phyloP scores from a whole-genome alignment of 768 basidiomycete species.

The Lactifluus piperatus region DNA sequence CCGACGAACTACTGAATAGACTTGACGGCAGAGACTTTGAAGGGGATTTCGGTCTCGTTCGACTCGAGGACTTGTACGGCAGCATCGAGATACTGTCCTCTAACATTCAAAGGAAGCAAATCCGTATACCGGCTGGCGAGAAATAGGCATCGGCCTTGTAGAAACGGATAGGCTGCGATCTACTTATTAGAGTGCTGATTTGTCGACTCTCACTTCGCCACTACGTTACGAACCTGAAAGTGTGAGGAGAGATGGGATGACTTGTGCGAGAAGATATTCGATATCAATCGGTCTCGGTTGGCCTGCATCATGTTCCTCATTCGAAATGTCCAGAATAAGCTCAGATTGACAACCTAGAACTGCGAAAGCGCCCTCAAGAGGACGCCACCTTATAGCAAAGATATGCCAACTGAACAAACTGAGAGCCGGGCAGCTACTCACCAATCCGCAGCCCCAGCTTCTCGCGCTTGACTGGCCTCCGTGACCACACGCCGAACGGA shows the following conservation, averaged over 20 bases:
- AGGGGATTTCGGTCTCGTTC: constrained; percentile 60
- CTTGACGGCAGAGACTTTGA: constrained; percentile 91
- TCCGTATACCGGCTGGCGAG: constrained; percentile 86
- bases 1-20: constrained; percentile 81
- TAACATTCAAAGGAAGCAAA: constrained; percentile 59
- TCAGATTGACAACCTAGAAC: constrained; percentile 76
- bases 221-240: constrained; percentile 50
- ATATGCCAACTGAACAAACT: not conserved
- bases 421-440: constrained; percentile 25
- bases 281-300: constrained; percentile 66
- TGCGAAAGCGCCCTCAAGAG: constrained; percentile 78
- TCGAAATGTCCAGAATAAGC: constrained; percentile 62
- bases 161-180: constrained; percentile 69
- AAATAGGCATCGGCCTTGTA: constrained; percentile 92
- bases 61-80: constrained; percentile 81
- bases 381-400: constrained; percentile 67
- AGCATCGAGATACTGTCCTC: constrained; percentile 81
- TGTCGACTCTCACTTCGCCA: not conserved
- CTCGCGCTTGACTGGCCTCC: constrained; percentile 46
- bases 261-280: constrained; percentile 60
- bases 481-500: constrained; percentile 46
- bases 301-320: constrained; percentile 63
- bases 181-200: not conserved
- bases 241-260: constrained; percentile 69
- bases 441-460: constrained; percentile 57